These are phyloP conservation scores for Cunninghamia lanceolata DNA, from an alignment of 75 land plant species.

Conservation along the genomic window DNA sequence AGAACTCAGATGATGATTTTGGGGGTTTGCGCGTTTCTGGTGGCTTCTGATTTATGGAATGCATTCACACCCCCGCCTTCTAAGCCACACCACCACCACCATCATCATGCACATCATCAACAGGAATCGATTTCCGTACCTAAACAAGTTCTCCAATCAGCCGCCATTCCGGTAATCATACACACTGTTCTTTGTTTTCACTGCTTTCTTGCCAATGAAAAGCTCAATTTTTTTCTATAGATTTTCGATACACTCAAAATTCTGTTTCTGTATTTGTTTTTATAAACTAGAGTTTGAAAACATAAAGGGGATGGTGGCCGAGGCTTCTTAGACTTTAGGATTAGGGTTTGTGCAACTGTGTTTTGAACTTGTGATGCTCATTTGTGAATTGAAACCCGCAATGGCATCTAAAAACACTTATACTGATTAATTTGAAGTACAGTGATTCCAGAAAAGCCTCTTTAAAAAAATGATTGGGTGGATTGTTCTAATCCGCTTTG, in stretches of 20 bases:
- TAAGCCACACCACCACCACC: not conserved
- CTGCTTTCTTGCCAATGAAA: not conserved
- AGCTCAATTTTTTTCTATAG: not conserved
- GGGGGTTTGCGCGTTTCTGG: constrained; percentile 7
- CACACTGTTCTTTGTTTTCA: not conserved
- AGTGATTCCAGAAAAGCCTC: not conserved
- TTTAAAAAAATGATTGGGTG: not conserved
- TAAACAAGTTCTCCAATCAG: not conserved
- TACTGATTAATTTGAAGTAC: not conserved
- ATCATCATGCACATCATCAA: not conserved
- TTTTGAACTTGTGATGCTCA: not conserved
- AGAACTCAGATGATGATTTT: not conserved
- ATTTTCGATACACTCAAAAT: not conserved
- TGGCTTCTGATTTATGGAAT: not conserved
- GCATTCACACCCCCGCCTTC: constrained; percentile 7
- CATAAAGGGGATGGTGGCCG: not conserved
- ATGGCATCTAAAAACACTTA: not conserved
- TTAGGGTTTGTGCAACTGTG: not conserved
- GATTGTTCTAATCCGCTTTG: too few relatives aligned
- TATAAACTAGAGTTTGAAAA: not conserved
- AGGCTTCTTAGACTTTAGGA: not conserved
- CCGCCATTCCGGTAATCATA: not conserved
- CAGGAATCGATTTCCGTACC: not conserved
- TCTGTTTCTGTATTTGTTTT: not conserved
- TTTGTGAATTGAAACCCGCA: not conserved